Evolutionary conservation across 768 basidiomycete genomes (phyloP), one percentile per base, ranked within the genome.

Genomic region (Tricholoma sp.): DNA sequence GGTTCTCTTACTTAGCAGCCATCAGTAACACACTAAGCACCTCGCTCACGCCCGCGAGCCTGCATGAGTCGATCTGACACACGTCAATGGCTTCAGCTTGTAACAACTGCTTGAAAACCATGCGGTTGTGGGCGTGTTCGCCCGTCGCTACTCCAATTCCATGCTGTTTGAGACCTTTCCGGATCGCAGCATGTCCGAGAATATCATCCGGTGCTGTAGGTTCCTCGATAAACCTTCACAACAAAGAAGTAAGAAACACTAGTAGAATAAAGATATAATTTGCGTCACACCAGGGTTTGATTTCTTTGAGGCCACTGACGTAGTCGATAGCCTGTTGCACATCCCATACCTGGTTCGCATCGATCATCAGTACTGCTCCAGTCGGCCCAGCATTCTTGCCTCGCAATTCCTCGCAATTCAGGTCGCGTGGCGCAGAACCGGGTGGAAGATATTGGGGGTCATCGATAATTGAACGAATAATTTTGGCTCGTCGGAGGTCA

Each of bases 331-430:
- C 95, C 69, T 94, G 83, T 29, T 85, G 78, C 13, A 98, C 96
- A 62, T 96, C 94, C 91, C 91, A 95, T 6, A 95, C 89, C 71
- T 97, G 95, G 72, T 98, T 98, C 37, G 95, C 90, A 70, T 98
- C 95, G 59, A 98, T 91, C 95, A 98, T 98, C 47, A 98, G 76
- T 45, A 98, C 95, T 32, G 88, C 84, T 4, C 96, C 95, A 0
- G 94, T 94, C 9, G 93, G 93, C 6, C 95, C 93, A 4, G 94
- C 93, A 60, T 97, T 97, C 80, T 97, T 98, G 3, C 88, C 92
- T 39, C 75, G 79, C 33, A 97, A 75, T 42, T 76, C 88, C 49
- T 79, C 76, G 57, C 81, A 73, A 45, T 76, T 75, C 17, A 85
- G 84, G 67, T 89, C 83, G 50, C 84, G 81, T 32, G 80, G 80